Evolutionary conservation across 116 monocot species (phyloP).

Genomic region (Posidonia oceanica): DNA sequence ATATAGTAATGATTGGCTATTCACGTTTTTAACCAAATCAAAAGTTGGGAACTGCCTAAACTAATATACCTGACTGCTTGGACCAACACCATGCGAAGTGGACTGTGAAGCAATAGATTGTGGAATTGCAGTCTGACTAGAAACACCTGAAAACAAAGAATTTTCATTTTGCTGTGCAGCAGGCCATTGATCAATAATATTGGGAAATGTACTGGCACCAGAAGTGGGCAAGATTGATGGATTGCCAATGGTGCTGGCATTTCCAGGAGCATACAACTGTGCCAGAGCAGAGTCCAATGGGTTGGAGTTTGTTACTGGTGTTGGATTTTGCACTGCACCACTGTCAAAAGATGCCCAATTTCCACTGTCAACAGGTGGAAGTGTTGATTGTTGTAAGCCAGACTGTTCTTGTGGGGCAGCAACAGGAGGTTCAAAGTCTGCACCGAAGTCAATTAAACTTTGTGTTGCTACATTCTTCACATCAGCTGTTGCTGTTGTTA

Average conservation of each 20-base stretch:
- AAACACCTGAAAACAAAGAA: slow-evolving; percentile 21
- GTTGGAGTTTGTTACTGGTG: slow-evolving; percentile 7
- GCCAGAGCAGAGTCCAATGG: not conserved
- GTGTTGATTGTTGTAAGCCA: slow-evolving; percentile 22
- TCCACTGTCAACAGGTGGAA: slow-evolving; percentile 23
- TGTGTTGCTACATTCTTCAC: slow-evolving; percentile 28
- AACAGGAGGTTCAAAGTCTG: slow-evolving; percentile 38
- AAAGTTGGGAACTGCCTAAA: not conserved
- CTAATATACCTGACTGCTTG: slow-evolving; percentile 23
- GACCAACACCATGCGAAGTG: slow-evolving; percentile 18
- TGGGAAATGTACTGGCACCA: slow-evolving; percentile 17
- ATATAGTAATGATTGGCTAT: not conserved
- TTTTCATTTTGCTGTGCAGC: slow-evolving; percentile 30
- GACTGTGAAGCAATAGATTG: slow-evolving; percentile 7
- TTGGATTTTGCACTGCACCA: slow-evolving; percentile 26
- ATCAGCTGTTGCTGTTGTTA: slow-evolving; percentile 10
- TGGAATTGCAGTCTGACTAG: slow-evolving; percentile 11
- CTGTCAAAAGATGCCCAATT: slow-evolving; percentile 83
- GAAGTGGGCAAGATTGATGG: slow-evolving; percentile 3
- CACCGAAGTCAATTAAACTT: slow-evolving; percentile 78
- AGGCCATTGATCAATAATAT: slow-evolving; percentile 19
- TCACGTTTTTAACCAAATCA: not conserved
- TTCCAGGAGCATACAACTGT: slow-evolving; percentile 7
- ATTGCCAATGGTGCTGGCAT: slow-evolving; percentile 1
- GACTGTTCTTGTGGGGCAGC: slow-evolving; percentile 14